Base-by-base conservation (phyloP, 2,329 filamentous ascomycete species). In the Massarina eburnea region DNA sequence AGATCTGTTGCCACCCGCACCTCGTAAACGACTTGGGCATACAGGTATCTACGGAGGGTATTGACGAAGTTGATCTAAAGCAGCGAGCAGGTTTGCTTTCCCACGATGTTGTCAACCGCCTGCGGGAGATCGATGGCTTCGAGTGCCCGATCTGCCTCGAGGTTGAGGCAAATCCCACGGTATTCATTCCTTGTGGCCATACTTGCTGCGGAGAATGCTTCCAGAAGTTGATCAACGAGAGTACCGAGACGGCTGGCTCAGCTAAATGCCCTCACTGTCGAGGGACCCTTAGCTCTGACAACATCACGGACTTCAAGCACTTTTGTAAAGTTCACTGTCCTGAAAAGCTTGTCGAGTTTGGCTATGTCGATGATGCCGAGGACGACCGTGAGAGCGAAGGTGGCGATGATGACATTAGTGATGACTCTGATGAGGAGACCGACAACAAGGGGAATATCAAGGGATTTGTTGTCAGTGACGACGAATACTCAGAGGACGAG, bases 81-180 rank as follows among this genome's bases (percentile, higher is more conserved):
- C 75, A 77, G 2, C 76, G 89, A 17, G 88, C 89, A 1, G 80
- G 80, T 57, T 65, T 74, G 17, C 73, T 96, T 9, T 67, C 75
- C 5, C 55, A 68, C 1, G 74, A 81, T 2, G 86, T 89, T 10
- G 76, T 95, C 15, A 62, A 74, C n/a, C 82, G 89, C 6, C 78
- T 94, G 62, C 86, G 76, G 52, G 71, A 74, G 10, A 71, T 74
- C 5, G 76, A 83, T 1, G 79, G 63, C 2, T 89, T 92, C 39
- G 86, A 91, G 63, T 95, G 91, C 60, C 88, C 88, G 0, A 84
- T 94, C 17, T 96, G 91, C 66, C 85, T 88, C 47, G 91, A 96
- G 59, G 83, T 77, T 2, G 82, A 86, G 6, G 76, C 80, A 12
- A 91, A 91, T 51, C 88, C 89, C 0, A 81, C 81, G 3, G 88